These are phyloP conservation scores for Eucalyptus shirleyi DNA, from an alignment of 345 rosid species.

Conservation along the genomic window DNA sequence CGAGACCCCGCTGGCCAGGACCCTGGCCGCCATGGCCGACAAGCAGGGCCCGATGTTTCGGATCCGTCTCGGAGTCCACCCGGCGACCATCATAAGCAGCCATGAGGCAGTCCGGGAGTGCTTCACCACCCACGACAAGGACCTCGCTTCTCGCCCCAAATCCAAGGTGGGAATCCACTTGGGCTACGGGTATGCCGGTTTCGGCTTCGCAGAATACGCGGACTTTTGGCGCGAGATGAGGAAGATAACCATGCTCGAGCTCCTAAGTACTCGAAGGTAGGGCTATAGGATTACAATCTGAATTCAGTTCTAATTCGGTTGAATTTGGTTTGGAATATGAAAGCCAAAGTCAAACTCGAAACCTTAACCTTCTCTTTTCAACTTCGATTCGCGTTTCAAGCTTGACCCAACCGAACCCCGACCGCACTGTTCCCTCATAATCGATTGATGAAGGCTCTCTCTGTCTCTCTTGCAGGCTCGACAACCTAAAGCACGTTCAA, in stretches of 20 bases:
- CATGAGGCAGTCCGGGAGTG: constrained; percentile 28
- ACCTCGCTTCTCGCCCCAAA: constrained; percentile 35
- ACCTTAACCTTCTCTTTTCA: background rate
- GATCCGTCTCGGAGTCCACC: constrained; percentile 31
- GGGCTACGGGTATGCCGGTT: constrained; percentile 39
- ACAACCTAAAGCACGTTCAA: constrained; percentile 17
- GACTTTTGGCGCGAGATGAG: constrained; percentile 58
- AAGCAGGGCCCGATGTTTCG: constrained; percentile 38
- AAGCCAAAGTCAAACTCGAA: background rate
- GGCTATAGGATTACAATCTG: background rate
- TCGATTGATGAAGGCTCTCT: background rate
- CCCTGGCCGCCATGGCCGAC: constrained; percentile 37
- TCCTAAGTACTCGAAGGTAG: constrained; percentile 35
- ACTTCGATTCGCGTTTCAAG: background rate
- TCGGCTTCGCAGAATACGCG: constrained; percentile 46
- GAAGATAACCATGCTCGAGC: constrained; percentile 34
- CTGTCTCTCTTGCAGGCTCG: background rate
- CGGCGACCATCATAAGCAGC: constrained; percentile 25
- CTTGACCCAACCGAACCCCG: background rate
- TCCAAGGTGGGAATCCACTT: constrained; percentile 34
- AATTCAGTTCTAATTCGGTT: too few species aligned
- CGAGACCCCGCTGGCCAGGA: constrained; percentile 15
- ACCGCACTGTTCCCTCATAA: background rate
- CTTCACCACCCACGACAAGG: constrained; percentile 38
- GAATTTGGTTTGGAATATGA: background rate